Base-by-base conservation (phyloP, 208 protist species). In the Leishmania guyanensis region DNA sequence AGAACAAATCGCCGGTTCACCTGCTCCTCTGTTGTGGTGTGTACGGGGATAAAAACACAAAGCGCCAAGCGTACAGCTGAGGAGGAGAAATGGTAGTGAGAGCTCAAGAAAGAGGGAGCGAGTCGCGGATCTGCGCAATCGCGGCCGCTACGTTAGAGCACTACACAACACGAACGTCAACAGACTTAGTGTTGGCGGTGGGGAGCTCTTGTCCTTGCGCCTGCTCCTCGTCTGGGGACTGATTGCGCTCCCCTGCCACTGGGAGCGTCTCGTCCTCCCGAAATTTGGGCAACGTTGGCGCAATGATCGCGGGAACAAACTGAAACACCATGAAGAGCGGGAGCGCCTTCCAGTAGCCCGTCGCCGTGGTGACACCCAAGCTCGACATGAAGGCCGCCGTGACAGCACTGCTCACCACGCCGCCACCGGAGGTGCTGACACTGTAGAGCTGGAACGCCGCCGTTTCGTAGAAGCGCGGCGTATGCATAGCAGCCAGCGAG, bases 371-470 rank as follows among this genome's bases (percentile, higher is more conserved):
- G 36, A 76, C 72, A 51, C 75, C 75, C 65, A 88, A 71, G 16
- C n/a, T 71, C 12, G 17, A 46, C 77, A 83, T 79, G 36, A 88
- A 71, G 53, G 16, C 46, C n/a, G 26, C 26, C 26, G 84, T 80
- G n/a, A 81, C 33, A 39, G 53, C 33, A 62, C 36, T 64, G 72
- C 54, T 74, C 29, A 88, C 77, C 39, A 66, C 20, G 48, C 82
- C 84, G 26, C 80, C 85, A 50, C 79, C 85, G 65, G 69, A 80
- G 68, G 71, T 77, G 71, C 54, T 64, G 16, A 85, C 76, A 33
- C 73, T 83, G 80, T 70, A 89, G n/a, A 91, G 43, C 75, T 89
- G 77, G 43, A 91, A 86, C 14, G 80, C 81, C 8, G 80, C 84
- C 22, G 80, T 75, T 69, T 86, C 80, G 71, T 83, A 89, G 72